Evolutionary conservation across 2,329 filamentous ascomycete genomes (phyloP).

Genomic region (Nemania serpens): DNA sequence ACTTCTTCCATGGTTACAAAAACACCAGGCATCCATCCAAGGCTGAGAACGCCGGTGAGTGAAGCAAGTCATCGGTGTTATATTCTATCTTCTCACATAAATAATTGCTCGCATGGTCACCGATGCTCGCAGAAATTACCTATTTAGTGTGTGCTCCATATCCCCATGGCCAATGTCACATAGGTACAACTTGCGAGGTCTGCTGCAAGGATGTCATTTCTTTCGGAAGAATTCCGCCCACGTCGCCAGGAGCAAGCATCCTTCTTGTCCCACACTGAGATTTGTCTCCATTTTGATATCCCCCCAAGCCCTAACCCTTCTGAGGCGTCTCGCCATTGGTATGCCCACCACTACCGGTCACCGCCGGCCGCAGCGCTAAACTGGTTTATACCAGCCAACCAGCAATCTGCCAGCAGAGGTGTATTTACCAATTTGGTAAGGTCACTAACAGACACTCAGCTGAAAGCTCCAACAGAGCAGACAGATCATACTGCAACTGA

Average conservation of each 20-base stretch:
- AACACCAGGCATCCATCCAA: background rate
- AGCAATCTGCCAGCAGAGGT: constrained; percentile 1
- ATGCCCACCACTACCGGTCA: constrained; percentile 12
- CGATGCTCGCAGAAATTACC: background rate
- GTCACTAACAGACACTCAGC: constrained; percentile 14
- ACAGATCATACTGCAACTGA: constrained; percentile 4
- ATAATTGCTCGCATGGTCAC: no score
- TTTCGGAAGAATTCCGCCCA: constrained; percentile 25
- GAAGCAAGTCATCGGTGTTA: constrained; percentile 2
- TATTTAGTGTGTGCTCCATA: background rate
- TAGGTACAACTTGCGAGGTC: background rate
- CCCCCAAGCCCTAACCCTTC: constrained; percentile 15
- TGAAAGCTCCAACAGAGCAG: constrained; percentile 15
- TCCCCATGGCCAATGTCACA: background rate
- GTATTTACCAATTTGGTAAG: constrained; percentile 21
- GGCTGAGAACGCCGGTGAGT: background rate
- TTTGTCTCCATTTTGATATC: constrained; percentile 18
- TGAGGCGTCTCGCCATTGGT: constrained; percentile 6
- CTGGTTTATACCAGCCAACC: constrained; percentile 14
- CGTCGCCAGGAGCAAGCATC: constrained; percentile 3
- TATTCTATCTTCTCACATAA: background rate
- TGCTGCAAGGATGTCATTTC: background rate
- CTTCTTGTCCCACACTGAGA: constrained; percentile 12
- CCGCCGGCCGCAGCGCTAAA: constrained; percentile 1
- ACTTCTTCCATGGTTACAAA: constrained; percentile 5